phyloP scores from a whole-genome alignment of 2,329 filamentous ascomycete species.

The Penicillium sp. region DNA sequence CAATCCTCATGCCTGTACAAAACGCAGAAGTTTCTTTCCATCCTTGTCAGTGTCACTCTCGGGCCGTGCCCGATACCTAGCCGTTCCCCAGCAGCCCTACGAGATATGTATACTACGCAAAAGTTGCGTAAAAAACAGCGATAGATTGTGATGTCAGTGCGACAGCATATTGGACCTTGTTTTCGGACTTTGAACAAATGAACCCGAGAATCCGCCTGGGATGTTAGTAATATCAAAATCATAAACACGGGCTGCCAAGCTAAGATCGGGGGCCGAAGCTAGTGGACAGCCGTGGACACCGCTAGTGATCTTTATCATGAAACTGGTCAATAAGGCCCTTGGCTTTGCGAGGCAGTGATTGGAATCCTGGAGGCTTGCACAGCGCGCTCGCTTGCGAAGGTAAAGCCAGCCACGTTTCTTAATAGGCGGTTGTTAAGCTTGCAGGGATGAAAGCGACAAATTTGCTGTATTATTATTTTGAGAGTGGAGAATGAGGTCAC shows the following conservation, averaged over 20 bases:
- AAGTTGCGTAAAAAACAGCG: not conserved
- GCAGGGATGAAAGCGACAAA: not conserved
- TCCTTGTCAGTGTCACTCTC: not conserved
- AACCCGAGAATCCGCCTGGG: too few species aligned
- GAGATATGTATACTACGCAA: not conserved
- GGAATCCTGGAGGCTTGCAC: not conserved
- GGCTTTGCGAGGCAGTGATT: not conserved
- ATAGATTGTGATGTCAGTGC: not conserved
- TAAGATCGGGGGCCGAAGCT: not conserved
- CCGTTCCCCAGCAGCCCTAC: not conserved
- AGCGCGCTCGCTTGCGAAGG: not conserved
- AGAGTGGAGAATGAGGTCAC: not conserved
- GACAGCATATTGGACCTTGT: not conserved
- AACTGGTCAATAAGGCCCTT: not conserved
- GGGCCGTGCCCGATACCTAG: not conserved
- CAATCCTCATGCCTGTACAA: not conserved
- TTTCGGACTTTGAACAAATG: too few species aligned
- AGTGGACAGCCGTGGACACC: not conserved
- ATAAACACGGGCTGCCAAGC: not conserved
- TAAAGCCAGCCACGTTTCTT: not conserved
- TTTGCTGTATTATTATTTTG: not conserved
- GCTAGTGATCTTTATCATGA: not conserved
- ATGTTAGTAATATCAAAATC: not conserved
- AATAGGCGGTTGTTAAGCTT: not conserved
- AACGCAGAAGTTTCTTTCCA: not conserved